Percentiles rank a stretch among this genome's conserved stretches.
phyloP scores from a whole-genome alignment of 768 basidiomycete genomes.

The Lactarius hatsudake region DNA sequence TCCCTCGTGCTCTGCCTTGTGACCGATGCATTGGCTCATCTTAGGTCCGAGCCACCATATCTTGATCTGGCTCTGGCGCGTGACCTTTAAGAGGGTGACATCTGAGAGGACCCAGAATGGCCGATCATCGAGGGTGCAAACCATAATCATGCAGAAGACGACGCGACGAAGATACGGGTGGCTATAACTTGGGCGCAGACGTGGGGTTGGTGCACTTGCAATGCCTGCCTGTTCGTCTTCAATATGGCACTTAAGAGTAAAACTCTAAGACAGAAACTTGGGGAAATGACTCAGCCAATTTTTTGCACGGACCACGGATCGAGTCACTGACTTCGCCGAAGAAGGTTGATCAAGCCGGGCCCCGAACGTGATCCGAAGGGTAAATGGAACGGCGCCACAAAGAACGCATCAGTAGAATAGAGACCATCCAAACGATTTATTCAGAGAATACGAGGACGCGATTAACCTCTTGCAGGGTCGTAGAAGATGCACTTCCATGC shows the following conservation, averaged over 20 bases:
- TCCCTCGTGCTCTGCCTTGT: not conserved
- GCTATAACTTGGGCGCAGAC: not conserved
- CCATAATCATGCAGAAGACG: not conserved
- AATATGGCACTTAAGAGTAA: not conserved
- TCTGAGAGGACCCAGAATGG: slow-evolving; percentile 6
- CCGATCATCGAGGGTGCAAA: slow-evolving; percentile 13
- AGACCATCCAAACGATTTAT: not conserved
- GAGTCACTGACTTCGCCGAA: not conserved
- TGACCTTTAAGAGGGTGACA: slow-evolving; percentile 2
- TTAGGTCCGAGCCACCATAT: not conserved
- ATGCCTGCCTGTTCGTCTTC: not conserved
- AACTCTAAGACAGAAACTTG: not conserved
- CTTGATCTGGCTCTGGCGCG: not conserved
- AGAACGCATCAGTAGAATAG: not conserved
- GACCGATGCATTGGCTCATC: not conserved
- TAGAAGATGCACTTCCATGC: not conserved
- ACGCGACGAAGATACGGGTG: not conserved
- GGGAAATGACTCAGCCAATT: not conserved
- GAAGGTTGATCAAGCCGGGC: not conserved
- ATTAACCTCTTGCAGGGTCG: not conserved
- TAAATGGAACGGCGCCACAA: not conserved
- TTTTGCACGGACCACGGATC: not conserved
- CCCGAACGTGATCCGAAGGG: not conserved
- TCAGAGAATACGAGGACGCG: not conserved
- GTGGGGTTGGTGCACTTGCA: not conserved